phyloP scores from a whole-genome alignment of 2,329 filamentous ascomycete species.

The Daldinia eschscholtzii region DNA sequence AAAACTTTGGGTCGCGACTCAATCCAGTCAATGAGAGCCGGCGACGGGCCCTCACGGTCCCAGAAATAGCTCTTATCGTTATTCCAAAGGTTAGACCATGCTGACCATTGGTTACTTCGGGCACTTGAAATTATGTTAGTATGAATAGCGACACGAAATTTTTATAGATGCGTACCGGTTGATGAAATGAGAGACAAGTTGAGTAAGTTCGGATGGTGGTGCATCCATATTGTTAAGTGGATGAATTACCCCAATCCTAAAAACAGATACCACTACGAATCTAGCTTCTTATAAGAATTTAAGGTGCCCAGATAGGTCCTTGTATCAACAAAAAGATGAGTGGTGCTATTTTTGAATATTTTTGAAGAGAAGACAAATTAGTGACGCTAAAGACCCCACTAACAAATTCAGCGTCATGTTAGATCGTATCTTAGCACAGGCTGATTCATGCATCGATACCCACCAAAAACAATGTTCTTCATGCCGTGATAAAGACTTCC shows the following conservation, averaged over 20 bases:
- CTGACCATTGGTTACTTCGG: conserved; percentile 9
- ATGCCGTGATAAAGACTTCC: background rate
- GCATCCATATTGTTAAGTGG: background rate
- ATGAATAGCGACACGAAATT: background rate
- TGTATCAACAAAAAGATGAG: background rate
- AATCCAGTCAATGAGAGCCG: conserved; percentile 34
- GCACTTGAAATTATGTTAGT: conserved; percentile 1
- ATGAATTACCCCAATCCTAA: background rate
- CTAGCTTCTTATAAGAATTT: background rate
- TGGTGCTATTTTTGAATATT: background rate
- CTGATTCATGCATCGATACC: conserved; percentile 3
- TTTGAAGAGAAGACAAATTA: background rate
- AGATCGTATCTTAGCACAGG: background rate
- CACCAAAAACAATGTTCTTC: background rate
- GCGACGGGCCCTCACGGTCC: conserved; percentile 26
- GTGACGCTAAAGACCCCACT: conserved; percentile 3
- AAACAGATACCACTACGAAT: background rate
- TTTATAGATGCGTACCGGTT: conserved; percentile 15
- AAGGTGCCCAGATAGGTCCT: background rate
- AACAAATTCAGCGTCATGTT: background rate
- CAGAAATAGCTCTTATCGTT: conserved; percentile 14
- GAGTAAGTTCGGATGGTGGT: background rate
- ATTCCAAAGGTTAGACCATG: conserved; percentile 31
- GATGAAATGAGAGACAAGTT: conserved; percentile 5
- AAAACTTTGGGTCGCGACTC: conserved; percentile 19